Base-by-base conservation (phyloP, 2,329 filamentous ascomycete genomes). In the Pseudogymnoascus sp. region DNA sequence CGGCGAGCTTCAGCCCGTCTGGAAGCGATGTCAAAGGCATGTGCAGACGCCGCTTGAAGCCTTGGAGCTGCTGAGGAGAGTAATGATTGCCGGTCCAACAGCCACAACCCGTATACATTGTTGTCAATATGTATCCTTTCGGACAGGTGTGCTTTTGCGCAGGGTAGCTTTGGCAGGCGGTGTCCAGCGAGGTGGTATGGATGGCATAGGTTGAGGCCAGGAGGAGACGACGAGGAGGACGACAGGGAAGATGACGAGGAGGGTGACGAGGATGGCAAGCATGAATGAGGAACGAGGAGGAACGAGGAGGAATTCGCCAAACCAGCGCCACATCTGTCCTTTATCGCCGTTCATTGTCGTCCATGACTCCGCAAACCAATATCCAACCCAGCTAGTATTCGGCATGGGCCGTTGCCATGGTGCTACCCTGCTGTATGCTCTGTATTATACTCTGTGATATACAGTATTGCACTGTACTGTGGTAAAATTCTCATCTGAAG, bases 81-180 rank as follows among this genome's bases (percentile, higher is more conserved):
- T 33, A 55, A 55, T 55, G n/a, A 55, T 55, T 33, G 45, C n/a
- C 25, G 45, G n/a, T 19, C 45, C 45, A 55, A 52, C n/a, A 30
- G 25, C 25, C 9, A 55, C 8, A 30, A 11, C 25, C 25, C 25
- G 45, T 49, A 33, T 55, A 55, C n/a, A 33, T 52, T 19, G 25
- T 11, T 30, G 25, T 55, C 23, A 12, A n/a, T 30, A 30, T n/a
- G n/a, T 11, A 30, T 52, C 8, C 4, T 52, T 16, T 52, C 7
- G 8, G 45, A 30, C 14, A 4, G 8, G 8, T 4, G 16, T 52
- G 8, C 8, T 30, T 5, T 52, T 52, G 25, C 25, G 14, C 25
- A 52, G 45, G 45, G 45, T 30, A 52, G 23, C n/a, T 52, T 52
- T 30, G 41, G 16, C 45, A 16, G 45, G 8, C 16, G 8, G 4